These are phyloP conservation scores for Balakata baccata DNA, from an alignment of 345 rosid genomes.

Conservation along the genomic window DNA sequence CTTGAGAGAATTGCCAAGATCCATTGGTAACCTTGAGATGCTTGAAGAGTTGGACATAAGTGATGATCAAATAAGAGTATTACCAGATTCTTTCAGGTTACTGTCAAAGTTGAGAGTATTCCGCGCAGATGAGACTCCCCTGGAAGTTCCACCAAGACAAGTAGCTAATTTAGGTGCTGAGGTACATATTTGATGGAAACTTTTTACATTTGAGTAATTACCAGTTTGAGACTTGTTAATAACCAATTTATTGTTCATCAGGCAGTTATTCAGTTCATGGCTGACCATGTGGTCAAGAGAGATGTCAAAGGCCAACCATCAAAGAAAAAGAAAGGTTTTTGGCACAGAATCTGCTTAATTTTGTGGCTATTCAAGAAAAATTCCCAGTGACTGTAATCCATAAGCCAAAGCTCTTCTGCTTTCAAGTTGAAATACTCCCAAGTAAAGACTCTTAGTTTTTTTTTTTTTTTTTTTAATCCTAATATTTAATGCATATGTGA, in stretches of 20 bases:
- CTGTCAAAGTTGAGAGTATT: conserved; percentile 48
- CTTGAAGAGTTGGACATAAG: conserved; percentile 72
- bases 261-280: conserved; percentile 59
- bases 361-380: conserved; percentile 19
- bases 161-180: conserved; percentile 52
- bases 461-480: too few species aligned
- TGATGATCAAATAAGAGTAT: conserved; percentile 48
- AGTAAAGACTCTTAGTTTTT: too few species aligned
- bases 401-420: background rate
- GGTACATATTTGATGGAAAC: conserved; percentile 30
- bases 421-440: background rate
- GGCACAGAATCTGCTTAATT: conserved; percentile 32
- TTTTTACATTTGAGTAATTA: background rate
- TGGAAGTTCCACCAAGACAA: conserved; percentile 59
- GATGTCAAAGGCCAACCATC: conserved; percentile 21
- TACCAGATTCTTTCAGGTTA: conserved; percentile 56
- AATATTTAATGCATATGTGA: too few species aligned
- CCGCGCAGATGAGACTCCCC: conserved; percentile 53
- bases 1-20: conserved; percentile 53
- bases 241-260: conserved; percentile 18
- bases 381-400: background rate
- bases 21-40: conserved; percentile 65
- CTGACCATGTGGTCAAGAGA: conserved; percentile 33
- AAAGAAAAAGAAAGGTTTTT: conserved; percentile 32
- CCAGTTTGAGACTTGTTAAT: background rate